phyloP scores from a whole-genome alignment of 2,329 filamentous ascomycete species.

The Corinectria fuckeliana region DNA sequence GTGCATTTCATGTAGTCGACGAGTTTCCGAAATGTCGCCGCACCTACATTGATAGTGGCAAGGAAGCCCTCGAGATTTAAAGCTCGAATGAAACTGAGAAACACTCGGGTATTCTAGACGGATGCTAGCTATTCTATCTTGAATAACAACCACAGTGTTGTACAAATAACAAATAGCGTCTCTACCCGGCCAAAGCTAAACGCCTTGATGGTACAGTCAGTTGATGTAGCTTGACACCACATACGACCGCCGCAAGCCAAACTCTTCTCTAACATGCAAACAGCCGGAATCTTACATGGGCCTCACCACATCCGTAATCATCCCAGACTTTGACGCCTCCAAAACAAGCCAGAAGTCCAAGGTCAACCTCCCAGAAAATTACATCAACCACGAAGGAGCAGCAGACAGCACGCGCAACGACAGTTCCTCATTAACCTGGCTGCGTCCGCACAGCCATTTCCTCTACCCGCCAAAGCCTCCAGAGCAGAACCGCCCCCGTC shows the following conservation, averaged over 20 bases:
- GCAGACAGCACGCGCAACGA: slow-evolving; percentile 1
- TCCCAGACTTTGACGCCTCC: not conserved
- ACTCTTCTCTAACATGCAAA: not conserved
- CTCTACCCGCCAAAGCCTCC: slow-evolving; percentile 4
- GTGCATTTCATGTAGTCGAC: not conserved
- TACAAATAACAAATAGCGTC: not conserved
- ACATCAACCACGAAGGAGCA: not conserved
- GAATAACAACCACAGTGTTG: not conserved
- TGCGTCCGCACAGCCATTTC: not conserved
- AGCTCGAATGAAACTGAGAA: not conserved
- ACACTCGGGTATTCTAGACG: not conserved
- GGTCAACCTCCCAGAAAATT: not conserved
- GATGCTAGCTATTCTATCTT: not conserved
- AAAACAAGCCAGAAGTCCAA: not conserved
- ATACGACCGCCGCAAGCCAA: not conserved
- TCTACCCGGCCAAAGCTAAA: not conserved
- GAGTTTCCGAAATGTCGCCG: slow-evolving; percentile 25
- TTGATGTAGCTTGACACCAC: not conserved
- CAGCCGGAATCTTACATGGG: not conserved
- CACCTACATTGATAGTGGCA: not conserved
- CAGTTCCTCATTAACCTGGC: slow-evolving; percentile 12
- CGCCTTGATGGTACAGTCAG: not conserved
- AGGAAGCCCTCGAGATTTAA: not conserved
- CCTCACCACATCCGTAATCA: not conserved
- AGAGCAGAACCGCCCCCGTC: not conserved